Conservation (phyloP, 129 eudicot genomes). For the Heracleum sosnowskyi region DNA sequence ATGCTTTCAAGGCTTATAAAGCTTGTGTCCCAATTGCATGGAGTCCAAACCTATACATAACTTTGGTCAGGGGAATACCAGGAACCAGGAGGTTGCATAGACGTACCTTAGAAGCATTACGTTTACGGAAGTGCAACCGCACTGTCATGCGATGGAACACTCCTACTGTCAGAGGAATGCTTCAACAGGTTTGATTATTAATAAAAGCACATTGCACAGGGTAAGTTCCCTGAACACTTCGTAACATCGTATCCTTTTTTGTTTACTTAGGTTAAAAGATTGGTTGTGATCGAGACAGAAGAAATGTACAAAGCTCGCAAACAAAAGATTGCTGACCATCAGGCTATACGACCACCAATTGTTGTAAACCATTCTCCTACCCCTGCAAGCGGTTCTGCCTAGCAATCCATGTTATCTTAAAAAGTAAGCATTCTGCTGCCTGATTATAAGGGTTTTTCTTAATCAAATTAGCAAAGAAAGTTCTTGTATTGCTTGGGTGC, state of each 20-base stretch:
- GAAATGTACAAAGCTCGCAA: slow-evolving; percentile 92
- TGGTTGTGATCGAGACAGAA: slow-evolving; percentile 84
- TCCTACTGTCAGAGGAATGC: slow-evolving; percentile 94
- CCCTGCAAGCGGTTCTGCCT: slow-evolving; percentile 41
- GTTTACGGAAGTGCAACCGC: slow-evolving; percentile 68
- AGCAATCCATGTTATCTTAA: slow-evolving; percentile 21
- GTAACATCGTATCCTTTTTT: background rate
- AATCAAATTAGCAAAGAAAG: background rate
- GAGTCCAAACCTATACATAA: slow-evolving; percentile 70
- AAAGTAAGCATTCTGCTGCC: slow-evolving; percentile 19
- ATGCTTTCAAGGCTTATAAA: slow-evolving; percentile 83
- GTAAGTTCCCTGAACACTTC: background rate
- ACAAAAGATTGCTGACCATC: slow-evolving; percentile 49
- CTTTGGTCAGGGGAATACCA: slow-evolving; percentile 86
- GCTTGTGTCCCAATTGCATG: slow-evolving; percentile 79
- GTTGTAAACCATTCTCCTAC: slow-evolving; percentile 51
- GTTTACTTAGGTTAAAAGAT: slow-evolving; percentile 58
- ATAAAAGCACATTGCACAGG: background rate
- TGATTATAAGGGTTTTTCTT: background rate
- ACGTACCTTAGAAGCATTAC: slow-evolving; percentile 77
- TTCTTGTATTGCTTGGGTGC: background rate
- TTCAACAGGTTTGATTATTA: slow-evolving; percentile 60
- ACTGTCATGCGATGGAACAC: slow-evolving; percentile 85
- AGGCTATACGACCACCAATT: slow-evolving; percentile 75
- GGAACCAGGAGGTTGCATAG: slow-evolving; percentile 86